Conservation (phyloP, 257 asterid genomes). For the Petrea volubilis region DNA sequence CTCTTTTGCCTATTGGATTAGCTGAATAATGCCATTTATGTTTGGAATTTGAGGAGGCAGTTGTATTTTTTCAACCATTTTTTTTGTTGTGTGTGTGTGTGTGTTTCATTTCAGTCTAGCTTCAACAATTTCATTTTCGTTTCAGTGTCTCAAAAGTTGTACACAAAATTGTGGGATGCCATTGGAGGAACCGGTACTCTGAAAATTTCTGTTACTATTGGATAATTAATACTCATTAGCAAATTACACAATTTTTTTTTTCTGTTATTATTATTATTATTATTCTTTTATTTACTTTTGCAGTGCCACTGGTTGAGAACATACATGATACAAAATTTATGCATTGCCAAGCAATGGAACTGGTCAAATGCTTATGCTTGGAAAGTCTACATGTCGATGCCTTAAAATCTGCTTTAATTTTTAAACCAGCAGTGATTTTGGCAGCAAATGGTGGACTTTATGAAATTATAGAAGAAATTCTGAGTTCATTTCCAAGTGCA, state of each 20-base stretch:
- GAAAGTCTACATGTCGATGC: slow-evolving; percentile 23
- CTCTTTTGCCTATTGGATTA: no score
- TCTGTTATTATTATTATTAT: no score
- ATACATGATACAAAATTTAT: slow-evolving; percentile 25
- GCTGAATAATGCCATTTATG: no score
- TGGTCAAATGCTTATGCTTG: slow-evolving; percentile 31
- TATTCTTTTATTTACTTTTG: no score
- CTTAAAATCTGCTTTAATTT: slow-evolving; percentile 16
- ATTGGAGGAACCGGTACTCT: slow-evolving; percentile 24
- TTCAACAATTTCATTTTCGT: slow-evolving; percentile 6
- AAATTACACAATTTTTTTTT: background rate
- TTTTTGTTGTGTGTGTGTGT: no score
- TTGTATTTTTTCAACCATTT: no score
- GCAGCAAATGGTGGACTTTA: slow-evolving; percentile 26
- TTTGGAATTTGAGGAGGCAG: no score
- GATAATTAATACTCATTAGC: background rate
- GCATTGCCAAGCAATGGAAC: slow-evolving; percentile 32
- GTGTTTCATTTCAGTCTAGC: no score
- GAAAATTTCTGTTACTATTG: background rate
- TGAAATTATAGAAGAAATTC: slow-evolving; percentile 30
- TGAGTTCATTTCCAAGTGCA: slow-evolving; percentile 36
- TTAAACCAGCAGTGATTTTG: slow-evolving; percentile 29
- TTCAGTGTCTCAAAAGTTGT: slow-evolving; percentile 24
- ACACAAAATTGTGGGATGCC: slow-evolving; percentile 28
- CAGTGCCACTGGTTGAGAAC: slow-evolving; percentile 35